Conservation (phyloP, 2,329 filamentous ascomycete species). For the Colletotrichum liaoningense region DNA sequence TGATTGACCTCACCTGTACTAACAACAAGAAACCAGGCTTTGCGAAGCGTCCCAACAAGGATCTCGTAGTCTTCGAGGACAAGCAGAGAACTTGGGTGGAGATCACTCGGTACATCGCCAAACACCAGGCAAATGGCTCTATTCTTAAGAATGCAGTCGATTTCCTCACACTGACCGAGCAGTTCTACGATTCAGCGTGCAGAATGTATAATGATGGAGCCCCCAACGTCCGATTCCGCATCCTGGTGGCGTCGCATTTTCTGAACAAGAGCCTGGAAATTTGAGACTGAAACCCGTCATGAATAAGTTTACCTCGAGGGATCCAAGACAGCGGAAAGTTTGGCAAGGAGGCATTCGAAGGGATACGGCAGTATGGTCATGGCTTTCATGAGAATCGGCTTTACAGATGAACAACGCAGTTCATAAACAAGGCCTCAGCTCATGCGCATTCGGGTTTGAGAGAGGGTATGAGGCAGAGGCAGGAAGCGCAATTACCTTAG, state of each 20-base stretch:
- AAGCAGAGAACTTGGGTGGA: background rate
- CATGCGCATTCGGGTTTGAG: background rate
- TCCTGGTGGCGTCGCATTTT: background rate
- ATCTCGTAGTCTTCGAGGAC: background rate
- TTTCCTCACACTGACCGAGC: accelerated
- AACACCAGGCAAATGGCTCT: background rate
- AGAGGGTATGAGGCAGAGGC: background rate
- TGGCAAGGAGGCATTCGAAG: background rate
- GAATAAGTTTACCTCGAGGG: background rate
- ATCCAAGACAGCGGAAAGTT: background rate
- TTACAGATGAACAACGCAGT: background rate
- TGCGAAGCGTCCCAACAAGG: background rate
- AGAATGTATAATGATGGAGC: too few relatives aligned
- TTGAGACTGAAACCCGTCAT: background rate
- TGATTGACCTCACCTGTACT: background rate
- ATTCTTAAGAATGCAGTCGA: background rate
- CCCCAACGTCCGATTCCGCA: background rate
- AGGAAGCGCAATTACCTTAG: background rate
- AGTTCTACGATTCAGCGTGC: background rate
- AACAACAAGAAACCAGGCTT: background rate
- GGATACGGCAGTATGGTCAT: background rate
- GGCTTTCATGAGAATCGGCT: background rate
- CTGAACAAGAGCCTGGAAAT: background rate
- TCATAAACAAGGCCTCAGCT: background rate
- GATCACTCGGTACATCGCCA: background rate